phyloP scores from a whole-genome alignment of 2,329 filamentous ascomycete species.

The Penicillium decumbens region DNA sequence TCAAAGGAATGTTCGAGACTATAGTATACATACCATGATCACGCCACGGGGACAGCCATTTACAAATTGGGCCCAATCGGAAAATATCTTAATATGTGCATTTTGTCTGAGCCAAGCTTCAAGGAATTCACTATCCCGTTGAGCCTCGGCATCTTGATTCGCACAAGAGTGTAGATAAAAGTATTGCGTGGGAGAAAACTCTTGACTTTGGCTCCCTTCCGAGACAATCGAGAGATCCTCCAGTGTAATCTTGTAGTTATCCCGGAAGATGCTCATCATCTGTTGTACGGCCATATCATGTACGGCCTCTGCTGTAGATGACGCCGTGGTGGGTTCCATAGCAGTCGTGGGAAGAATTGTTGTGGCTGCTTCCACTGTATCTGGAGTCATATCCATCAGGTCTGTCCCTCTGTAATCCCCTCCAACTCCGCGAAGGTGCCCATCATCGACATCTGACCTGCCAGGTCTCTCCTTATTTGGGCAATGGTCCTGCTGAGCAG shows the following conservation, averaged over 20 bases:
- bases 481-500: neutral
- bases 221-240: constrained; percentile 23
- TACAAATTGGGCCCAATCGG: constrained; percentile 38
- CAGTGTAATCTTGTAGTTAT: constrained; percentile 25
- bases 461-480: neutral
- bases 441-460: neutral
- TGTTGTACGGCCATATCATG: neutral
- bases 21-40: constrained; percentile 33
- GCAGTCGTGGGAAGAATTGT: neutral
- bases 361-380: neutral
- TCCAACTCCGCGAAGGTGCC: neutral
- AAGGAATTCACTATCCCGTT: constrained; percentile 26
- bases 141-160: constrained; percentile 3
- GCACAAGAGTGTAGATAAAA: neutral
- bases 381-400: neutral
- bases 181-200: neutral
- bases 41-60: constrained; percentile 26
- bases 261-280: neutral
- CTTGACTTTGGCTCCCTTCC: neutral
- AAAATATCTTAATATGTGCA: constrained; percentile 23
- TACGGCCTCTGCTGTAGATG: neutral
- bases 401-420: neutral
- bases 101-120: constrained; percentile 21
- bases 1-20: neutral
- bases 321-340: neutral